A percentile compares a stretch with the other conserved stretches of the same genome.
Conservation (phyloP, 768 basidiomycete genomes). For the Lactifluus piperatus region DNA sequence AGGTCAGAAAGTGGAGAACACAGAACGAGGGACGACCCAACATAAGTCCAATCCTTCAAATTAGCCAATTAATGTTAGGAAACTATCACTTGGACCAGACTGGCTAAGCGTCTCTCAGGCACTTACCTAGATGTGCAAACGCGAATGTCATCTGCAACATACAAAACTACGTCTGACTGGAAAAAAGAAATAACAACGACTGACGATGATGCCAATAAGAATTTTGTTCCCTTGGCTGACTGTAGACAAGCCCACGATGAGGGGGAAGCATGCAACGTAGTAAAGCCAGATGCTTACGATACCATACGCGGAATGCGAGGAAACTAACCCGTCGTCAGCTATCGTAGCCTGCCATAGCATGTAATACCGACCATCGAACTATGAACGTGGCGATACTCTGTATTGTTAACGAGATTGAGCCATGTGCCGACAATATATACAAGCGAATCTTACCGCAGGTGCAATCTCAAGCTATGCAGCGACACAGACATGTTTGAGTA, state of each 20-base stretch:
- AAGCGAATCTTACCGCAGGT: background rate
- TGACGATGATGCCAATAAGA: background rate
- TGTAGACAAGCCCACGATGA: background rate
- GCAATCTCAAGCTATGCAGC: conserved; percentile 4
- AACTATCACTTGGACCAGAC: background rate
- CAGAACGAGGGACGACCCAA: background rate
- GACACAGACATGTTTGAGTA: background rate
- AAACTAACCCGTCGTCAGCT: background rate
- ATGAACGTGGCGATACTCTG: conserved; percentile 6
- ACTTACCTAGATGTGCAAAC: conserved; percentile 1
- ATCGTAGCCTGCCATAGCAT: background rate
- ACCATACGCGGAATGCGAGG: conserved; percentile 7
- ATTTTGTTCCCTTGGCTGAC: background rate
- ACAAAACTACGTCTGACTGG: background rate
- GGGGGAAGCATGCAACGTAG: background rate
- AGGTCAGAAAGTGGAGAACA: background rate
- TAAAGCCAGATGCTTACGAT: background rate
- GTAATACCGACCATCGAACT: conserved; percentile 4
- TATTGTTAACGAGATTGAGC: background rate
- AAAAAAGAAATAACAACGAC: background rate
- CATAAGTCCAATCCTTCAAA: background rate
- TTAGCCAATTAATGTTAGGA: background rate
- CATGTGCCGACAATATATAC: background rate
- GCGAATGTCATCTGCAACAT: background rate
- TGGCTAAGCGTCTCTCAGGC: background rate